A percentile compares a stretch with the other conserved stretches of the same genome.
phyloP scores from a whole-genome alignment of 2,329 filamentous ascomycete species.

The Ceratocystis harringtonii region DNA sequence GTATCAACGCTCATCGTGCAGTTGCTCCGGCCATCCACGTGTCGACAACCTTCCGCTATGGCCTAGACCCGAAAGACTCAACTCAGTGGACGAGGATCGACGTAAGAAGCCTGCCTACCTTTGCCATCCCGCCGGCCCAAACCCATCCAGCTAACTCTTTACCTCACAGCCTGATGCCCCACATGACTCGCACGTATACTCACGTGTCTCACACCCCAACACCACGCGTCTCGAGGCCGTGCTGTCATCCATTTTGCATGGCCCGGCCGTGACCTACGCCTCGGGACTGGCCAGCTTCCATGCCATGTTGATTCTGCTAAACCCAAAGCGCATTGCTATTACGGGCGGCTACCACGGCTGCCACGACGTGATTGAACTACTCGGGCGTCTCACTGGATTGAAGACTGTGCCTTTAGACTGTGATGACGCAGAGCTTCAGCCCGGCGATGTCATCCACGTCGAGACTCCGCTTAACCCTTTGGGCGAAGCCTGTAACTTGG shows the following conservation, averaged over 20 bases:
- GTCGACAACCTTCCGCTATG: conserved; percentile 81
- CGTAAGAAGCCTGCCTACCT: conserved; percentile 29
- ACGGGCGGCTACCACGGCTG: conserved; percentile 84
- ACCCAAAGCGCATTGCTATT: conserved; percentile 71
- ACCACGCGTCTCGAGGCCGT: conserved; percentile 73
- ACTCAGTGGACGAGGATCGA: conserved; percentile 35
- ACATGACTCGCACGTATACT: conserved; percentile 63
- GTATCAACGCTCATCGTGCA: conserved; percentile 56
- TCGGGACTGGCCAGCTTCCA: conserved; percentile 83
- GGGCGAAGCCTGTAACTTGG: conserved; percentile 63
- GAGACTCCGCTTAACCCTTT: conserved; percentile 91
- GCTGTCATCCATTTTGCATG: conserved; percentile 57
- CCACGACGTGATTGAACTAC: conserved; percentile 64
- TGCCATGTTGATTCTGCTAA: conserved; percentile 67
- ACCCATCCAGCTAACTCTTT: background rate
- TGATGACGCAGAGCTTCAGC: conserved; percentile 46
- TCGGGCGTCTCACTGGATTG: conserved; percentile 62
- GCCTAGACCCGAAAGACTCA: conserved; percentile 52
- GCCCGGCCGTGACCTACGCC: conserved; percentile 58
- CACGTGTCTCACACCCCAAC: conserved; percentile 63
- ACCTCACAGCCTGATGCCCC: conserved; percentile 32
- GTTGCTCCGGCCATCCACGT: conserved; percentile 83
- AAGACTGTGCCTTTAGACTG: conserved; percentile 57
- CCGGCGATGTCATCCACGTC: conserved; percentile 75
- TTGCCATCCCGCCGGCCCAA: background rate